Conservation (phyloP, 305 asterid species). For the Rubia tinctorum region DNA sequence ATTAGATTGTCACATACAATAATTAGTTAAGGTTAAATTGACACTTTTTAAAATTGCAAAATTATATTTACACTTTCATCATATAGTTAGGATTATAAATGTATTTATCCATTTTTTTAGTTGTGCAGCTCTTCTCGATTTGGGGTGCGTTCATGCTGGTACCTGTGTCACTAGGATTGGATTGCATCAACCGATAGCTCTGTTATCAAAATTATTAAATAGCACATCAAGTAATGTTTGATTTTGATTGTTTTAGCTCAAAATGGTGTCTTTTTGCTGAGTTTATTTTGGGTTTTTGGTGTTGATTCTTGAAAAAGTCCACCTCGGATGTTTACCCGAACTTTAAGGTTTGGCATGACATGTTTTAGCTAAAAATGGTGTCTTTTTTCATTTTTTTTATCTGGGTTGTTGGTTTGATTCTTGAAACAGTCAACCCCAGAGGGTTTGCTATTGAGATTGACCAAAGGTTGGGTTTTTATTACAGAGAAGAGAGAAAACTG, state of each 20-base stretch:
- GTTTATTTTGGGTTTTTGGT: neutral
- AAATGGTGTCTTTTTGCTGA: neutral
- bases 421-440: conserved; percentile 13
- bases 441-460: neutral
- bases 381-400: neutral
- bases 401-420: conserved; percentile 1
- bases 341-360: neutral
- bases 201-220: no score
- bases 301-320: conserved; percentile 10
- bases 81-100: no score
- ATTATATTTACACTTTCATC: no score
- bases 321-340: neutral
- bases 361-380: neutral
- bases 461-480: conserved; percentile 3
- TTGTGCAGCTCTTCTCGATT: no score
- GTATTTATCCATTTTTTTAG: no score
- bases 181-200: no score
- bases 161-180: no score
- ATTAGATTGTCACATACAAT: no score
- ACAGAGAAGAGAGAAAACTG: conserved; percentile 2
- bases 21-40: no score
- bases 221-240: neutral
- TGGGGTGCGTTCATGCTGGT: no score
- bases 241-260: conserved; percentile 3
- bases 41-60: no score